Conservation (phyloP, 108 stramenopile genomes). For the Discostella pseudostelligera region DNA sequence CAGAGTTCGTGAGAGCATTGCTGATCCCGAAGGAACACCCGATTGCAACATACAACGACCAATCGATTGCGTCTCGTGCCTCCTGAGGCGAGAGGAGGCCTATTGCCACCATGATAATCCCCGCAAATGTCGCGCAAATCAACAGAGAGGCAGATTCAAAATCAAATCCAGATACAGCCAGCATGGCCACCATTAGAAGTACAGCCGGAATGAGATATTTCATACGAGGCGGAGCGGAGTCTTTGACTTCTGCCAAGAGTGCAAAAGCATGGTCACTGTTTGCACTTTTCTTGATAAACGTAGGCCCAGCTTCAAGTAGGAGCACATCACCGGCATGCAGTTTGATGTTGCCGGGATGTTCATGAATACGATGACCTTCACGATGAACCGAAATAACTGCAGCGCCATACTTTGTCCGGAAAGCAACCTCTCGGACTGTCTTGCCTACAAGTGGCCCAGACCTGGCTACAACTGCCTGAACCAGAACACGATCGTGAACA, state of each 20-base stretch:
- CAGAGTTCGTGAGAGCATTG: conserved; percentile 68
- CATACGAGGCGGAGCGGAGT: conserved; percentile 80
- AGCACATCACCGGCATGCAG: conserved; percentile 83
- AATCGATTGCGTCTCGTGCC: conserved; percentile 75
- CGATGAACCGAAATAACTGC: conserved; percentile 88
- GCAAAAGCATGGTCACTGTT: conserved; percentile 76
- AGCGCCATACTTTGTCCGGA: conserved; percentile 80
- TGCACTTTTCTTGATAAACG: conserved; percentile 58
- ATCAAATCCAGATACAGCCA: conserved; percentile 9
- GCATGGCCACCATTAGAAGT: conserved; percentile 54
- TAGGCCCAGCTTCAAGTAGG: conserved; percentile 81
- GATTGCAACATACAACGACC: conserved; percentile 82
- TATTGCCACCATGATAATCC: conserved; percentile 58
- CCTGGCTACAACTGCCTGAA: conserved; percentile 81
- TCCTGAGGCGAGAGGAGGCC: conserved; percentile 86
- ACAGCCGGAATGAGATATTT: conserved; percentile 65
- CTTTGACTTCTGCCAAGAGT: conserved; percentile 78
- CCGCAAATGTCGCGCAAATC: conserved; percentile 59
- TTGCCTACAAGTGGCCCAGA: conserved; percentile 75
- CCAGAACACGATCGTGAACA: conserved; percentile 71
- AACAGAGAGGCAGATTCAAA: background rate
- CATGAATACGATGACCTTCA: conserved; percentile 72
- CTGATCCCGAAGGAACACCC: conserved; percentile 84
- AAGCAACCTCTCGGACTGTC: conserved; percentile 69
- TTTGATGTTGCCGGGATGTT: conserved; percentile 79